Base-by-base conservation (phyloP, 345 rosid species). In the Viola odorata region DNA sequence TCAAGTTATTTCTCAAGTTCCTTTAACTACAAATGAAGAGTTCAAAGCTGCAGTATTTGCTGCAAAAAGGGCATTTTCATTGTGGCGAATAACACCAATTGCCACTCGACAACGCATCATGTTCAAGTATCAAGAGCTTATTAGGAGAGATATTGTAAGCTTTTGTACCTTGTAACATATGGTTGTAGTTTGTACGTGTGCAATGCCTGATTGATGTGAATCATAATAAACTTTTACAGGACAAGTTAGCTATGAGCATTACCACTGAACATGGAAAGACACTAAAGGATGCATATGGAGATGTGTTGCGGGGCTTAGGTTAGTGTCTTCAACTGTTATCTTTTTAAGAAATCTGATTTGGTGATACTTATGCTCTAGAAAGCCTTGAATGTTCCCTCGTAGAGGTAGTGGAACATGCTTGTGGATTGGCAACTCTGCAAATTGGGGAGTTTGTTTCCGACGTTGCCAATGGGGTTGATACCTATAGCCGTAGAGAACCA, bases 101-200 rank as follows among this genome's bases (percentile, higher is more conserved):
- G 68, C 77, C 41, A 45, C 68, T 38, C 85, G 88, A 44, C 88
- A 81, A 61, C 77, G 91, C 14, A 76, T 81, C 56, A 85, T 85
- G 88, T 80, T 85, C 75, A 85, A 80, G 79, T 73, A 83, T 58
- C 88, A 81, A 67, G 88, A 83, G 73, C 82, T 85, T 58, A 79
- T 85, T 45, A 84, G 50, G 50, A 85, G 86, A 65, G 88, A 83
- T 69, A 76, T 79, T 53, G 87, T 83, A 78, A 63, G 56, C 49
- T 6, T 57, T 53, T 50, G 41, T 36, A 39, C 8, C 6, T 55
- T 47, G 14, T 13, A 36, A 64, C 14, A n/a, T 23, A 53, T 71
- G 16, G 37, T 42, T 62, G 13, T 71, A 12, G 15, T 40, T 41
- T 32, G 42, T 12, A 12, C 60, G 7, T 37, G 13, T 11, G 32